Conservation (phyloP, 2,329 filamentous ascomycete genomes). For the Cephalotrichum gorgonifer region DNA sequence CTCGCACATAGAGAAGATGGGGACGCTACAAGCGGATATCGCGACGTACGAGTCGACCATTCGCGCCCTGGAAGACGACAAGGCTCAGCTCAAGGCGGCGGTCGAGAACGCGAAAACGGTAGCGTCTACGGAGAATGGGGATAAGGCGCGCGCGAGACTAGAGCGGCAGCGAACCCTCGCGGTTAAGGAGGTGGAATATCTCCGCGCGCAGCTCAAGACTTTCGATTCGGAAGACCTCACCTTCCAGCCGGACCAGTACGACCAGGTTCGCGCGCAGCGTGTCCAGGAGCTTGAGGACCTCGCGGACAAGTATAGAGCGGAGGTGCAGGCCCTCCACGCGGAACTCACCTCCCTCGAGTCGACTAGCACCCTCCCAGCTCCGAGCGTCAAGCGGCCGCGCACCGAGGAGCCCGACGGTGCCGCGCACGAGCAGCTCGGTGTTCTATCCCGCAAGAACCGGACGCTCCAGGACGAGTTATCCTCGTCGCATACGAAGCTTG, state of each 20-base stretch:
- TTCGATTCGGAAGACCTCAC: constrained; percentile 83
- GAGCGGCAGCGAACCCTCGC: constrained; percentile 81
- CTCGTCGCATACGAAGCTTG: constrained; percentile 57
- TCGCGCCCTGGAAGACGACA: constrained; percentile 61
- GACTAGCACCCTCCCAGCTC: constrained; percentile 22
- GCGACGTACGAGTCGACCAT: constrained; percentile 68
- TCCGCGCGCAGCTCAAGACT: constrained; percentile 82
- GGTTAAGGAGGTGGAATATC: constrained; percentile 85
- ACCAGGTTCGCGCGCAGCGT: constrained; percentile 63
- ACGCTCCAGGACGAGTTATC: constrained; percentile 71
- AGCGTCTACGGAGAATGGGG: constrained; percentile 34
- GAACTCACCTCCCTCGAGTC: constrained; percentile 60
- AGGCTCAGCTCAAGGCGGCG: constrained; percentile 51
- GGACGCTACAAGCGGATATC: constrained; percentile 68
- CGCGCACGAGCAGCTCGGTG: constrained; percentile 63
- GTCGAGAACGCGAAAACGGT: constrained; percentile 57
- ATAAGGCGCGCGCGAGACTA: constrained; percentile 63
- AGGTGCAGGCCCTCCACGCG: constrained; percentile 63
- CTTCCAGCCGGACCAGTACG: constrained; percentile 69
- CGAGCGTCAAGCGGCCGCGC: constrained; percentile 54
- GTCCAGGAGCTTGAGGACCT: constrained; percentile 77
- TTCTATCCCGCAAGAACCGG: constrained; percentile 79
- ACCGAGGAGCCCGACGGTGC: constrained; percentile 48
- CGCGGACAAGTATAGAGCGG: constrained; percentile 74
- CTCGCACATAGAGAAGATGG: constrained; percentile 70